Evolutionary conservation across 352 stramenopile species (phyloP).

Genomic region (Globisporangium uncinulatum): DNA sequence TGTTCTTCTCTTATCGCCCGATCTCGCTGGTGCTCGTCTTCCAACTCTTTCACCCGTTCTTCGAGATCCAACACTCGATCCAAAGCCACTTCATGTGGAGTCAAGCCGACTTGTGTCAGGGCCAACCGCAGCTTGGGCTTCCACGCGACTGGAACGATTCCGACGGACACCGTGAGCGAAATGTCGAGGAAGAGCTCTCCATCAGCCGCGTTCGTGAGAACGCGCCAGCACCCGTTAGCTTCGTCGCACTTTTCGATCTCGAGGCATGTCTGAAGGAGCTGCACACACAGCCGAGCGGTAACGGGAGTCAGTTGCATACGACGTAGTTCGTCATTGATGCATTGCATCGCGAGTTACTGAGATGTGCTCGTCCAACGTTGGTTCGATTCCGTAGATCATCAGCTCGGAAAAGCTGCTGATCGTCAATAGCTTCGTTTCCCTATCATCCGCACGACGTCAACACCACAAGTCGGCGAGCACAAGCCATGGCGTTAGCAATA

Average conservation of each 20-base stretch:
- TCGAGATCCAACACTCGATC: background rate
- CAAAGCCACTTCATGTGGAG: background rate
- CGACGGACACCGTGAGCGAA: background rate
- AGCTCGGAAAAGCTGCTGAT: background rate
- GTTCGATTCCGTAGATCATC: background rate
- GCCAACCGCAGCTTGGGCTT: background rate
- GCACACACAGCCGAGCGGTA: background rate
- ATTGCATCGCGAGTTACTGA: background rate
- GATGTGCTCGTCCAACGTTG: background rate
- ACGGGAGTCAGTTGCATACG: no score
- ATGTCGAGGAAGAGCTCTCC: background rate
- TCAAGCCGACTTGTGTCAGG: background rate
- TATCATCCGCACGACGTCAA: background rate
- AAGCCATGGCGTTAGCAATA: no score
- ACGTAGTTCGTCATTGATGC: no score
- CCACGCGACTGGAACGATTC: background rate
- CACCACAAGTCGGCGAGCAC: no score
- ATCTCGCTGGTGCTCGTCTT: background rate
- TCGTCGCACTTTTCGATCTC: background rate
- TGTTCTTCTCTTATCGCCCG: background rate
- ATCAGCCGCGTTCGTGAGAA: background rate
- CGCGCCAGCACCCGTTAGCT: background rate
- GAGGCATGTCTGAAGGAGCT: background rate
- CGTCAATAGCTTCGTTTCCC: background rate
- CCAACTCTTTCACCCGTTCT: background rate